phyloP scores from a whole-genome alignment of 768 basidiomycete genomes.

The Boletus sp. region DNA sequence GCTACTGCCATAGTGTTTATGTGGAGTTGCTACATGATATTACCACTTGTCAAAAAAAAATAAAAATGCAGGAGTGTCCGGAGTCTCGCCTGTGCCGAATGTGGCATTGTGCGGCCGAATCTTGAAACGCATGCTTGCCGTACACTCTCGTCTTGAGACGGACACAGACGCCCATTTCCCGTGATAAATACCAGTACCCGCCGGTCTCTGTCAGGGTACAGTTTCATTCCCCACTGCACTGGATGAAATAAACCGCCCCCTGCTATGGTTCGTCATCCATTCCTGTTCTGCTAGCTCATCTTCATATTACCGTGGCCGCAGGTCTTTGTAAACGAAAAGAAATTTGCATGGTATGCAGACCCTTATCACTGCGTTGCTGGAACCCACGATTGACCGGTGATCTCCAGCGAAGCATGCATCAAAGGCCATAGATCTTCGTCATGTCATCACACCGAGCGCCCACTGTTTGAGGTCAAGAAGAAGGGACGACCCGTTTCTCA shows the following conservation, averaged over 20 bases:
- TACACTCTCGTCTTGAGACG: neutral
- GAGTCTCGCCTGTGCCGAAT: neutral
- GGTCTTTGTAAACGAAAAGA: slow-evolving; percentile 76
- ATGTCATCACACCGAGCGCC: slow-evolving; percentile 82
- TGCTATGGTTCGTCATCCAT: slow-evolving; percentile 20
- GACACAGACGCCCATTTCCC: neutral
- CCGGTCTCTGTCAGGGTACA: neutral
- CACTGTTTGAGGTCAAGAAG: slow-evolving; percentile 91
- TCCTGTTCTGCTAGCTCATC: neutral
- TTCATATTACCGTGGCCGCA: slow-evolving; percentile 13
- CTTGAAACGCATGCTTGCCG: neutral
- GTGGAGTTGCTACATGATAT: too few relatives aligned
- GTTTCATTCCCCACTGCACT: neutral
- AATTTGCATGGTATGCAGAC: slow-evolving; percentile 64
- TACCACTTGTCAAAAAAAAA: too few relatives aligned
- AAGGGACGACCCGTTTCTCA: slow-evolving; percentile 92
- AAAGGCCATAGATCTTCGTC: slow-evolving; percentile 91
- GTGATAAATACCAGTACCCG: slow-evolving; percentile 2
- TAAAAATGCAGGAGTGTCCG: too few relatives aligned
- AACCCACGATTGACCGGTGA: slow-evolving; percentile 11
- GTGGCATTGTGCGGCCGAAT: neutral
- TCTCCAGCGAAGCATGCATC: slow-evolving; percentile 80
- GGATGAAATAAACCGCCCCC: slow-evolving; percentile 11
- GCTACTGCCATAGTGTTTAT: too few relatives aligned
- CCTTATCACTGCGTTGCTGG: neutral